These are phyloP conservation scores for Fusarium torreyae DNA, from an alignment of 2,329 filamentous ascomycete genomes.

Conservation along the genomic window DNA sequence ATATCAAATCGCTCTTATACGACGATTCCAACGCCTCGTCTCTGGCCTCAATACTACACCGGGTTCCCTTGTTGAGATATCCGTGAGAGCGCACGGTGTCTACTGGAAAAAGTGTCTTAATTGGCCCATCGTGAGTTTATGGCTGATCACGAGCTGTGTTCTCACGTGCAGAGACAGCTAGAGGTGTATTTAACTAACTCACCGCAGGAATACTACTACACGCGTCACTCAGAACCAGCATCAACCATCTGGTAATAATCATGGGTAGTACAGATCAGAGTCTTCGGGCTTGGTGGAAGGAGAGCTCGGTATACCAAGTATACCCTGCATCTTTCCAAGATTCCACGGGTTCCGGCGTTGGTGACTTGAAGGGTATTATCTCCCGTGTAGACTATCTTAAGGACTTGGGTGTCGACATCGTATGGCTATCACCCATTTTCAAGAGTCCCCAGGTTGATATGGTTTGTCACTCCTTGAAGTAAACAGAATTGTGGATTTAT, in stretches of 20 bases:
- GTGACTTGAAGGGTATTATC: constrained; percentile 72
- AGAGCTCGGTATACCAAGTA: constrained; percentile 72
- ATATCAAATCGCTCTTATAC: constrained; percentile 6
- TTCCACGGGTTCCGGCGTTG: constrained; percentile 68
- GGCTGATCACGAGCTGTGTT: constrained; percentile 18
- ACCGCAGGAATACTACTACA: constrained; percentile 2
- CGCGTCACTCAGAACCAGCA: background rate
- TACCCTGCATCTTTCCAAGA: constrained; percentile 75
- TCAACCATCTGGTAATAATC: background rate
- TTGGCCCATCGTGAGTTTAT: constrained; percentile 29
- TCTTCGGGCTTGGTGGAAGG: constrained; percentile 69
- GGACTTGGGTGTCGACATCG: constrained; percentile 69
- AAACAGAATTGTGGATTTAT: background rate
- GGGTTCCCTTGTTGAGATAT: background rate
- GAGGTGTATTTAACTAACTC: constrained; percentile 15
- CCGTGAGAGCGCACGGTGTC: constrained; percentile 1
- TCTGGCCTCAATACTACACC: background rate
- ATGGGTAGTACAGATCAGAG: constrained; percentile 49
- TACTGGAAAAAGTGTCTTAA: constrained; percentile 2
- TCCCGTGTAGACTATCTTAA: constrained; percentile 69
- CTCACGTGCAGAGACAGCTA: constrained; percentile 22
- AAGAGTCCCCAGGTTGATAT: constrained; percentile 75
- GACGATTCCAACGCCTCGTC: background rate
- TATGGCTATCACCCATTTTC: constrained; percentile 68
- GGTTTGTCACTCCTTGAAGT: constrained; percentile 52